Evolutionary conservation across 768 basidiomycete species (phyloP).

Genomic region (Calvatia gigantea): DNA sequence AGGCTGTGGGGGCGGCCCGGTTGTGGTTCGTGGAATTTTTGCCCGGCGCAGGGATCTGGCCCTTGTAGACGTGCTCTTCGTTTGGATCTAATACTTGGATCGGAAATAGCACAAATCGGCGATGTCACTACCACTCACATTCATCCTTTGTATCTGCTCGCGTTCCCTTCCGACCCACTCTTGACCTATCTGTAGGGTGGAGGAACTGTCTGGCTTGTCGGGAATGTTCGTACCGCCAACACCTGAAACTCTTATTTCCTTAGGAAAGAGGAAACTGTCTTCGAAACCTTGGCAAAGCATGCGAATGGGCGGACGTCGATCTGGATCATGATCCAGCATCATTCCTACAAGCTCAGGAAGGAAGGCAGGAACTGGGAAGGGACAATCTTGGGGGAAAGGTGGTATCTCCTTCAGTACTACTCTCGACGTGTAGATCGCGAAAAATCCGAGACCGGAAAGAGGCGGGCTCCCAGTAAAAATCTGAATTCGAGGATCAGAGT

Average conservation of each 20-base stretch:
- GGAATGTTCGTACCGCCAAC: not conserved
- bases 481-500: not conserved
- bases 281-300: not conserved
- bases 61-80: not conserved
- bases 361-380: not conserved
- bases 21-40: not conserved
- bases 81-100: not conserved
- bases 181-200: not conserved
- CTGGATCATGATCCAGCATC: not conserved
- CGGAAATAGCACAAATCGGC: not conserved
- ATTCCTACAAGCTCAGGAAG: not conserved
- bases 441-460: not conserved
- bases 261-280: not conserved
- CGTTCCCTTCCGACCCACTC: not conserved
- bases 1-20: not conserved
- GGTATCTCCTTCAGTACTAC: not conserved
- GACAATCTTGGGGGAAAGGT: not conserved
- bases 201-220: not conserved
- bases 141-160: not conserved
- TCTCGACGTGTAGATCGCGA: not conserved
- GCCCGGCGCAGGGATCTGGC: not conserved
- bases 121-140: not conserved
- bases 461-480: not conserved
- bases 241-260: not conserved
- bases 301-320: not conserved